Percentiles rank a stretch among this genome's conserved stretches.
Conservation (phyloP, 2,329 filamentous ascomycete species). For the Phialemoniopsis sp. region DNA sequence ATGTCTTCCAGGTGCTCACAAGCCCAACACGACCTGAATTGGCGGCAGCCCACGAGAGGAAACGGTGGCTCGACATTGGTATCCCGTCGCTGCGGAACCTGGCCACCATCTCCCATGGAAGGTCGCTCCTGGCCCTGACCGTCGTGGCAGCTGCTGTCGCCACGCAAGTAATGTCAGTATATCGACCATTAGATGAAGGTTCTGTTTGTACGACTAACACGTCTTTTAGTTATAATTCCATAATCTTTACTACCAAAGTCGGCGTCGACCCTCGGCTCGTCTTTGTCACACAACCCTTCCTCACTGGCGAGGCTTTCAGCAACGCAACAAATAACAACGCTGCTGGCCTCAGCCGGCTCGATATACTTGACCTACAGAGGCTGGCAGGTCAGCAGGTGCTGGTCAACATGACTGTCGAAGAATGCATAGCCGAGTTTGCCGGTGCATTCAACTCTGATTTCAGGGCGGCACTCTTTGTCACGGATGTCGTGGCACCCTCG, state of each 20-base stretch:
- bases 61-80: slow-evolving; percentile 49
- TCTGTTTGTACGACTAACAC: slow-evolving; percentile 9
- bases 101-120: slow-evolving; percentile 31
- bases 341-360: slow-evolving; percentile 24
- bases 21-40: slow-evolving; percentile 49
- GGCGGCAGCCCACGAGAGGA: slow-evolving; percentile 36
- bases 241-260: slow-evolving; percentile 38
- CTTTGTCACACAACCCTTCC: slow-evolving; percentile 28
- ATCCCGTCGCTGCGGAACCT: slow-evolving; percentile 49
- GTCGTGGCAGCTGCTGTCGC: slow-evolving; percentile 36
- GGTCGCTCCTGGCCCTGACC: slow-evolving; percentile 30
- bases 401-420: slow-evolving; percentile 20
- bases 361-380: slow-evolving; percentile 29
- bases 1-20: slow-evolving; percentile 48
- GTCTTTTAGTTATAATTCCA: slow-evolving; percentile 41
- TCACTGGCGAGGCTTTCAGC: slow-evolving; percentile 29
- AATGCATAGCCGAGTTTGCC: slow-evolving; percentile 25
- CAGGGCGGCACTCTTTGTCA: slow-evolving; percentile 27
- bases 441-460: slow-evolving; percentile 24
- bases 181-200: not conserved
- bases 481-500: slow-evolving; percentile 4
- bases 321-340: slow-evolving; percentile 25
- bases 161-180: slow-evolving; percentile 45
- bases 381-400: slow-evolving; percentile 21
- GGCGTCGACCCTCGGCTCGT: slow-evolving; percentile 24